These are phyloP conservation scores for Tribonema minus DNA, from an alignment of 108 stramenopile species.

Conservation along the genomic window DNA sequence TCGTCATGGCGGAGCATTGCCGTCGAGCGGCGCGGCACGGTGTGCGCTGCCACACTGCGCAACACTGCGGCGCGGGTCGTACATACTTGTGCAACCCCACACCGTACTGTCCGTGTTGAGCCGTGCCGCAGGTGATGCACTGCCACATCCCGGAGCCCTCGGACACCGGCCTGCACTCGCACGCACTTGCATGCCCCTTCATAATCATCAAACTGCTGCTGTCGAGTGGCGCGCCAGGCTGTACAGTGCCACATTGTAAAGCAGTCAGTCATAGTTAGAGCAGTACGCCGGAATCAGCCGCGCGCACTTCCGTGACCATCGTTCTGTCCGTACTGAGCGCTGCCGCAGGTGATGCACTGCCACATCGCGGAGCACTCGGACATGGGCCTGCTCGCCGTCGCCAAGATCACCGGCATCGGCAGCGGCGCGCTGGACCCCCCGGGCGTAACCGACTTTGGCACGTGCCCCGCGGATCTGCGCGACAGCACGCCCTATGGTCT, in stretches of 20 bases:
- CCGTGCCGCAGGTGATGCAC: constrained; percentile 18
- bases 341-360: constrained; percentile 27
- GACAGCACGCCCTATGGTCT: background rate
- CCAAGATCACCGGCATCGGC: constrained; percentile 2
- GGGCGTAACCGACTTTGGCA: background rate
- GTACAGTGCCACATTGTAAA: no score
- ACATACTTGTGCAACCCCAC: no score
- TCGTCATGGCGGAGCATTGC: no score
- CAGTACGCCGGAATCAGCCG: no score
- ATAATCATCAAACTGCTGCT: no score
- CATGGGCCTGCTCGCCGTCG: constrained; percentile 24
- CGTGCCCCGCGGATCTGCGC: background rate
- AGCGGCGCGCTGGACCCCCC: background rate
- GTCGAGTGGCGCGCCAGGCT: no score
- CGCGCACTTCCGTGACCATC: no score
- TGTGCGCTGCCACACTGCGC: no score
- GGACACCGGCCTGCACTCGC: constrained; percentile 19
- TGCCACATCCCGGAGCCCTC: constrained; percentile 23
- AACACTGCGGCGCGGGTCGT: no score
- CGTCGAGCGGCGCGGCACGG: no score
- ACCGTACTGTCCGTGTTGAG: constrained; percentile 10
- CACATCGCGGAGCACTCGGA: constrained; percentile 23
- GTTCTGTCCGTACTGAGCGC: constrained; percentile 15
- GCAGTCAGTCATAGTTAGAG: no score
- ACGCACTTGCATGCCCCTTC: no score